Conservation (phyloP, 805 yeast species). For the Candida coquimbonensis region DNA sequence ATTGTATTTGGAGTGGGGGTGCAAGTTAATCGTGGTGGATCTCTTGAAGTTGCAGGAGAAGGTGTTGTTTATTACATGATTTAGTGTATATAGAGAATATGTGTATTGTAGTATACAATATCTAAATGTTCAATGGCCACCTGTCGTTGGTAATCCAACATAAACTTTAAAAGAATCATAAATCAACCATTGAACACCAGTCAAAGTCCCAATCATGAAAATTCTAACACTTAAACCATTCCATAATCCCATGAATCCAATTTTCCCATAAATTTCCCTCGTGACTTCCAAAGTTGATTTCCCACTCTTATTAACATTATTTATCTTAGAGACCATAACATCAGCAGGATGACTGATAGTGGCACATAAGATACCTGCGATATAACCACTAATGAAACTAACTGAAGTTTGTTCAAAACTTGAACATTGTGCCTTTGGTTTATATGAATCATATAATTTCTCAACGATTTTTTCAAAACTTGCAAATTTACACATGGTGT, state of each 20-base stretch:
- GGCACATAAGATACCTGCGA: slow-evolving; percentile 97
- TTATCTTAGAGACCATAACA: slow-evolving; percentile 93
- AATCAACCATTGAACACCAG: slow-evolving; percentile 95
- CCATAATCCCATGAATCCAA: slow-evolving; percentile 92
- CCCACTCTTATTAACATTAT: slow-evolving; percentile 52
- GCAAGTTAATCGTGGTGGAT: too few species aligned
- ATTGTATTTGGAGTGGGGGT: too few species aligned
- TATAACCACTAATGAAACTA: slow-evolving; percentile 90
- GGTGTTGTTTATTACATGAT: too few species aligned
- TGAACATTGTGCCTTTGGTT: slow-evolving; percentile 64
- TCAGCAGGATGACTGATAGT: slow-evolving; percentile 98
- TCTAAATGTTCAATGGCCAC: slow-evolving; percentile 30
- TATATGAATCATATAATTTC: slow-evolving; percentile 14
- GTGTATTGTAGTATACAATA: neutral
- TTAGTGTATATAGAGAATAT: too few species aligned
- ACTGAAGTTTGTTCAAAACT: slow-evolving; percentile 84
- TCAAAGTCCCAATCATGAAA: slow-evolving; percentile 94
- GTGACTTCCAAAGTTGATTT: slow-evolving; percentile 67
- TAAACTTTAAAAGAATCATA: slow-evolving; percentile 95
- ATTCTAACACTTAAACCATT: slow-evolving; percentile 92
- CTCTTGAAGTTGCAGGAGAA: too few species aligned
- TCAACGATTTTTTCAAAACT: slow-evolving; percentile 89
- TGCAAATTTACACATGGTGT: slow-evolving; percentile 96
- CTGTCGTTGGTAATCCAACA: slow-evolving; percentile 93
- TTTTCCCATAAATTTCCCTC: slow-evolving; percentile 65